These are phyloP conservation scores for Lachancea sp. DNA, from an alignment of 805 yeast species.

Conservation along the genomic window DNA sequence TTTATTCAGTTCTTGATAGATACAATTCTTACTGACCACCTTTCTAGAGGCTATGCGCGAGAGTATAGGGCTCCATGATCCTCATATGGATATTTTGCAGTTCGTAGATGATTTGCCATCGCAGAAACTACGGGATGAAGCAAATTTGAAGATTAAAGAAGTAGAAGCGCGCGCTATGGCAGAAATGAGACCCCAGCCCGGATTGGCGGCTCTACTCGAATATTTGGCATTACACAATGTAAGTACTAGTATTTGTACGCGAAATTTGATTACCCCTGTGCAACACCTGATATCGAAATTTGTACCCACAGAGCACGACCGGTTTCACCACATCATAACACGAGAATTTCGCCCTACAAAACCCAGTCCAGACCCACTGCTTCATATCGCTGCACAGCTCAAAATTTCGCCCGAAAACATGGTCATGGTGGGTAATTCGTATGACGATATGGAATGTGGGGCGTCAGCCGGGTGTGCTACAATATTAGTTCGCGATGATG, in stretches of 20 bases:
- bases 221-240: slow-evolving; percentile 30
- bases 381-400: slow-evolving; percentile 49
- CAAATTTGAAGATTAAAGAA: slow-evolving; percentile 40
- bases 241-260: slow-evolving; percentile 54
- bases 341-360: slow-evolving; percentile 63
- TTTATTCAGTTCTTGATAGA: neutral
- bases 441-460: slow-evolving; percentile 64
- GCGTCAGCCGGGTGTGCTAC: slow-evolving; percentile 56
- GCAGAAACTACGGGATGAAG: slow-evolving; percentile 35
- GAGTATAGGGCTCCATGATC: slow-evolving; percentile 44
- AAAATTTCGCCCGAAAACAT: slow-evolving; percentile 40
- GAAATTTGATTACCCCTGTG: slow-evolving; percentile 52
- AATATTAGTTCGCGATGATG: slow-evolving; percentile 46
- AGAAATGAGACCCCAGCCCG: slow-evolving; percentile 46
- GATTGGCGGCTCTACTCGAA: slow-evolving; percentile 39
- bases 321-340: slow-evolving; percentile 51
- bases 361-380: slow-evolving; percentile 58
- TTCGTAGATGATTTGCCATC: slow-evolving; percentile 41
- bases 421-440: slow-evolving; percentile 69
- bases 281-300: slow-evolving; percentile 41
- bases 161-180: slow-evolving; percentile 63
- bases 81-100: slow-evolving; percentile 46
- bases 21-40: neutral
- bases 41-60: slow-evolving; percentile 48
- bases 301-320: slow-evolving; percentile 34